Evolutionary conservation across 2,329 filamentous ascomycete genomes (phyloP), one percentile per base, ranked within the genome.

Genomic region (Tricladium varicosporioides): DNA sequence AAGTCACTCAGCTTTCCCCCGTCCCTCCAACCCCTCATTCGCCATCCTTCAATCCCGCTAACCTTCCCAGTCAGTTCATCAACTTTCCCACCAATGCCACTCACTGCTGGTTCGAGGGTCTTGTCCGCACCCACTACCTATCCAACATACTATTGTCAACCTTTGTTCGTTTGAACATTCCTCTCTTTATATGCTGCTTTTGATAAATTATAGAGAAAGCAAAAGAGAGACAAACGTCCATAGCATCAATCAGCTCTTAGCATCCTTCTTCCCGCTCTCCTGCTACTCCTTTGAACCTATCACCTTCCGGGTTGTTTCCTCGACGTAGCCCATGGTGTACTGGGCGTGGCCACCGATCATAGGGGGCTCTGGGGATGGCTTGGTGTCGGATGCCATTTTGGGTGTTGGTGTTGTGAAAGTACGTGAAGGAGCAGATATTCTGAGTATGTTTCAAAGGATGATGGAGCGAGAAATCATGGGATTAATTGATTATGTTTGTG

Each of bases 41-140:
- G 81, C 74, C 87, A 90, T 89, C 87, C 70, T 87, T 83, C 62
- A 87, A 90, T 0, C 87, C 86, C 0, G 83, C 79, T 0, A 80
- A 72, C 66, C 81, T 82, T 5, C 87, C 87, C 0, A n/a, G 84
- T 81, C 48, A 85, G 67, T 74, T 89, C 82, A 69, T 91, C 87
- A 2, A 78, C 76, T 65, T 80, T 83, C 36, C 87, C 87, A 18
- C 60, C 64, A 11, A 66, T 57, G 5, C 60, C 57, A 49, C 57
- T 62, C 2, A 60, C 56, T 13, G 52, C 57, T 40, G 63, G 65
- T 32, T 65, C 59, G 2, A 31, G 33, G 9, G 32, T 55, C 42
- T 40, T 53, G 18, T 61, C 47, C 14, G 27, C 33, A 31, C 53
- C 59, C 10, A 59, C 59, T 32, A 49, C 50, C 60, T 63, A 43